A percentile compares a stretch with the other conserved stretches of the same genome.
phyloP scores from a whole-genome alignment of 495 filamentous ascomycete species.

The Aspergillus carlsbadensis region DNA sequence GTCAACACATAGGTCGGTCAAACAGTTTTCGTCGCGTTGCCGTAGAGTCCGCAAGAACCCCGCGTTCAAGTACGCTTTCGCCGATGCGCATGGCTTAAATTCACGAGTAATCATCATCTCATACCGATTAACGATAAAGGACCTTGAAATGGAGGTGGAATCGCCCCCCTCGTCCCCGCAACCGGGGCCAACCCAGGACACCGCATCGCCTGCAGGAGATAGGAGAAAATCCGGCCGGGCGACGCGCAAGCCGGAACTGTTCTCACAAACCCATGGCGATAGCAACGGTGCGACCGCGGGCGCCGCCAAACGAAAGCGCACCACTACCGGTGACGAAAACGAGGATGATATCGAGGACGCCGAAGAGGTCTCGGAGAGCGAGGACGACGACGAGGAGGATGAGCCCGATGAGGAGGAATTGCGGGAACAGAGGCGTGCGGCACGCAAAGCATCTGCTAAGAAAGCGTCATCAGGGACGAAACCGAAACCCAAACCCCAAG shows the following conservation, averaged over 20 bases:
- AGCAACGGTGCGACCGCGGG: constrained; percentile 29
- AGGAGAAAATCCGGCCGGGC: constrained; percentile 81
- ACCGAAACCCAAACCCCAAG: constrained; percentile 26
- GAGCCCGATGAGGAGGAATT: constrained; percentile 65
- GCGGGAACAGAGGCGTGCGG: constrained; percentile 52
- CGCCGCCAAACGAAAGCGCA: constrained; percentile 57
- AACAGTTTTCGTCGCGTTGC: constrained; percentile 21
- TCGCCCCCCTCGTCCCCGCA: constrained; percentile 29
- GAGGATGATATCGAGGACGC: constrained; percentile 43
- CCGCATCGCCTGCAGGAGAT: constrained; percentile 47
- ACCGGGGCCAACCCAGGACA: constrained; percentile 20
- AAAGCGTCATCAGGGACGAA: constrained; percentile 54
- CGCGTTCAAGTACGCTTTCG: constrained; percentile 17
- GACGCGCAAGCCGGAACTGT: constrained; percentile 69
- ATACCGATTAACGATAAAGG: not conserved
- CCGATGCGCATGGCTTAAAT: constrained; percentile 3
- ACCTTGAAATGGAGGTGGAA: constrained; percentile 35
- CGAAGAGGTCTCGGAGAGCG: constrained; percentile 53
- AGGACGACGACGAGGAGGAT: constrained; percentile 49
- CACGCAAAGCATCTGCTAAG: constrained; percentile 54
- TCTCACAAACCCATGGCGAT: constrained; percentile 45
- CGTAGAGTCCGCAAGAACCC: constrained; percentile 11
- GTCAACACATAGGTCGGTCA: constrained; percentile 3
- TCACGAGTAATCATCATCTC: not conserved
- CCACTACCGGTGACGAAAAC: constrained; percentile 26